Evolutionary conservation across 352 stramenopile species (phyloP), one percentile per base, ranked within the genome.

Genomic region (Phytophthora hibernalis): DNA sequence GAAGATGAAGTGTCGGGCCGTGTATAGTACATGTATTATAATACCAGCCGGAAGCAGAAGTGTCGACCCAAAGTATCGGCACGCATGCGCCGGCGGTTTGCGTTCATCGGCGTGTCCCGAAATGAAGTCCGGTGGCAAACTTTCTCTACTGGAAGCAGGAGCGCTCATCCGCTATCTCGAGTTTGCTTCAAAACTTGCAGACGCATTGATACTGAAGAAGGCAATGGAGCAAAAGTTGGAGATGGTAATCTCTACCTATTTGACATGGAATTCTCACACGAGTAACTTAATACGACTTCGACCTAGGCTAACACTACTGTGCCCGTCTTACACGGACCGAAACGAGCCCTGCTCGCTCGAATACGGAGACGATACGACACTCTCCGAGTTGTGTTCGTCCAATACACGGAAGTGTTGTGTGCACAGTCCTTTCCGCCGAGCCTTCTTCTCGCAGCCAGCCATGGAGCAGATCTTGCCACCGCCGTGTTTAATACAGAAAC

Each of bases 401-500:
- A 67, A 76, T 1, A 87, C 66, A 48, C 86, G 86, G 22, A 90
- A 94, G 69, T 92, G 84, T 68, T 94, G 82, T 15, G 86, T 94
- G 67, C 86, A 94, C 13, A 94, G 74, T 10, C 86, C 86, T 71
- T 94, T 92, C 26, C 86, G 81, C 21, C 86, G 82, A 40, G 86
- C 86, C 65, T 94, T 94, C 75, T 94, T 94, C 68, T 90, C 82
- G 48, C 86, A 95, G 20, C 79, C 74, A 50, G 54, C 45, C 61
- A 93, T 89, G 42, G 84, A 87, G 69, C 86, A 95, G 48, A 91
- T 88, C 69, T 92, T 92, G 38, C 85, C 85, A 22, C 85, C 85
- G n/a, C 85, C 85, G 61, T 93, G 85, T 61, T 91, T 91, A 48
- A 93, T 93, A 49, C 85, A 93, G 55, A 88, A 93, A 5, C 85